Conservation (phyloP, 305 asterid species). For the Andrographis paniculata region DNA sequence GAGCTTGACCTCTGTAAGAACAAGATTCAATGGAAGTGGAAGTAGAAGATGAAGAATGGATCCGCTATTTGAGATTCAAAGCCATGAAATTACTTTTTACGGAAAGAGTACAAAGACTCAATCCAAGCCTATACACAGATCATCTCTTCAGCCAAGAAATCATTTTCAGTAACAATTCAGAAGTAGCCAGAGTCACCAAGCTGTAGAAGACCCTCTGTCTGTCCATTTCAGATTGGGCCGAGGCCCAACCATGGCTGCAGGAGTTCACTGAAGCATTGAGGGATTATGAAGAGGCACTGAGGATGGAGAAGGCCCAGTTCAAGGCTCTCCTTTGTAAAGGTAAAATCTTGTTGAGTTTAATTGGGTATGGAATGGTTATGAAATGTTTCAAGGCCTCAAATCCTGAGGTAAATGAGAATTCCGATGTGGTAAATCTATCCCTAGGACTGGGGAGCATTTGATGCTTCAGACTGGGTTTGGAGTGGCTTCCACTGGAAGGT, state of each 20-base stretch:
- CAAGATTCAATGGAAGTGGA: slow-evolving; percentile 16
- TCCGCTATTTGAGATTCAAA: slow-evolving; percentile 65
- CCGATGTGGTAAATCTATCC: slow-evolving; percentile 34
- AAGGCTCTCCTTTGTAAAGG: slow-evolving; percentile 70
- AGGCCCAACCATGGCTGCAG: slow-evolving; percentile 41
- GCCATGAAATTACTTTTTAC: slow-evolving; percentile 67
- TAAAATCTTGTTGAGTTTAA: slow-evolving; percentile 40
- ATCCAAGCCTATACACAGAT: slow-evolving; percentile 45
- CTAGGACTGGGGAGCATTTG: slow-evolving; percentile 60
- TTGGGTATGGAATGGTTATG: slow-evolving; percentile 41
- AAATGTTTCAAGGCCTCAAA: slow-evolving; percentile 45
- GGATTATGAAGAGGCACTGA: slow-evolving; percentile 58
- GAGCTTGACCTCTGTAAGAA: slow-evolving; percentile 6
- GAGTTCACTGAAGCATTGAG: slow-evolving; percentile 35
- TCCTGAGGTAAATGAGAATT: slow-evolving; percentile 41
- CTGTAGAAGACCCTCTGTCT: slow-evolving; percentile 53
- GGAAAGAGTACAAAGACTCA: slow-evolving; percentile 64
- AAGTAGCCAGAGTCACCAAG: slow-evolving; percentile 23
- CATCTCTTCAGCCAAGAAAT: slow-evolving; percentile 44
- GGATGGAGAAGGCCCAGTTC: slow-evolving; percentile 53
- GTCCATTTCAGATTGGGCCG: slow-evolving; percentile 64
- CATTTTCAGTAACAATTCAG: slow-evolving; percentile 29
- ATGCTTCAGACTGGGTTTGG: slow-evolving; percentile 66
- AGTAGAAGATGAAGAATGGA: slow-evolving; percentile 28
- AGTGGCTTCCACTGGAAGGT: slow-evolving; percentile 42